phyloP scores from a whole-genome alignment of 225 moss, liverwort and hornwort species.

The Bryum argenteum region DNA sequence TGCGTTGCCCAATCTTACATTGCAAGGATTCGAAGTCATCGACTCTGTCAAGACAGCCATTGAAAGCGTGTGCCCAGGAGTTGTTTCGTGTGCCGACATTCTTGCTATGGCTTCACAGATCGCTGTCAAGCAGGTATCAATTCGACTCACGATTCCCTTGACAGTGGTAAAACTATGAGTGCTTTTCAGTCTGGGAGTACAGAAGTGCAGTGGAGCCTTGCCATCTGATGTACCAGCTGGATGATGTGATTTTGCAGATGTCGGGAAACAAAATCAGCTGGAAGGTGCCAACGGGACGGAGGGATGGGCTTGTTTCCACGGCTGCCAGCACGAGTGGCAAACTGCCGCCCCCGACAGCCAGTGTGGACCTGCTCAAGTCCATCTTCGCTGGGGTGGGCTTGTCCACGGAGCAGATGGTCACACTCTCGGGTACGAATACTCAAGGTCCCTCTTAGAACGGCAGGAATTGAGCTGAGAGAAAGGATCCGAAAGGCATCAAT shows the following conservation, averaged over 20 bases:
- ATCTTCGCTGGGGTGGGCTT: constrained; percentile 18
- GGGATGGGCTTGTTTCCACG: constrained; percentile 33
- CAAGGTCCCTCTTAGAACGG: not conserved
- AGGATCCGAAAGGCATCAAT: no score
- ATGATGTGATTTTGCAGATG: constrained; percentile 19
- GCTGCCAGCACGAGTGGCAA: not conserved
- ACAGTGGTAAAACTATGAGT: no score
- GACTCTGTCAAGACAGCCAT: constrained; percentile 19
- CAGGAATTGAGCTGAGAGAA: no score
- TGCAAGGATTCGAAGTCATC: constrained; percentile 20
- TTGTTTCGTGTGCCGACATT: constrained; percentile 29
- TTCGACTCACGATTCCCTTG: not conserved
- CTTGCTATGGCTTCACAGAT: constrained; percentile 19
- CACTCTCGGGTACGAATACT: constrained; percentile 19
- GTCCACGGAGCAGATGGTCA: constrained; percentile 20
- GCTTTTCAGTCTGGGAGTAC: no score
- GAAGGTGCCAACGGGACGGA: constrained; percentile 31
- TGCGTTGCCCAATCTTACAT: constrained; percentile 3
- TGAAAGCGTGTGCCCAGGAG: constrained; percentile 16
- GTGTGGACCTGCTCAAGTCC: constrained; percentile 28
- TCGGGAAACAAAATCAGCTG: constrained; percentile 24
- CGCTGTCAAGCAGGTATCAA: constrained; percentile 3
- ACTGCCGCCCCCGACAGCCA: constrained; percentile 16
- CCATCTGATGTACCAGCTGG: no score
- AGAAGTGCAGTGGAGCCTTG: no score